These are phyloP conservation scores for Coemansia sp. DNA, from an alignment of 192 early-diverging fungal genomes.

Conservation along the genomic window DNA sequence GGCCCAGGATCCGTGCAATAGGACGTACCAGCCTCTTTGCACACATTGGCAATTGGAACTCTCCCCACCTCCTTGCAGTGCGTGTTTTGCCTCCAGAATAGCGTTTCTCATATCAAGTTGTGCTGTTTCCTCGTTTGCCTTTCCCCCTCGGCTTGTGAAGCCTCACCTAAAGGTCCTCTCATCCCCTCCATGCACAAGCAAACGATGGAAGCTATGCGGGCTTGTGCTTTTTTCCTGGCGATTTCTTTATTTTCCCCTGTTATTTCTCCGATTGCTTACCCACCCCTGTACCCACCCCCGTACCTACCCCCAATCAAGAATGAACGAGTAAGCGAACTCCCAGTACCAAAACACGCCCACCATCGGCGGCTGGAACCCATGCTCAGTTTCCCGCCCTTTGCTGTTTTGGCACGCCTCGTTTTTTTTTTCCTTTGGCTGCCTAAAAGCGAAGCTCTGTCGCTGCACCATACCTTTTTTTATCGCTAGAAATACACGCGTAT, in stretches of 20 bases:
- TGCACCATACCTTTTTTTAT: no score
- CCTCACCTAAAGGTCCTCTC: no score
- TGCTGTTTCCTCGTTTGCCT: not conserved
- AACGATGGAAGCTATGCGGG: slow-evolving; percentile 29
- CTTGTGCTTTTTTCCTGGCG: slow-evolving; percentile 40
- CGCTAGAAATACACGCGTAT: no score
- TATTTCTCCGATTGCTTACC: not conserved
- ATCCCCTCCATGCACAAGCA: slow-evolving; percentile 16
- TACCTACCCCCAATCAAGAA: not conserved
- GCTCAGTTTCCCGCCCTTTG: no score
- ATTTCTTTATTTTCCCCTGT: slow-evolving; percentile 14
- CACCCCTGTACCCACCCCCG: not conserved
- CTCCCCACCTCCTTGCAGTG: not conserved
- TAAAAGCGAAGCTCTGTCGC: no score
- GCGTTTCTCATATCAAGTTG: no score
- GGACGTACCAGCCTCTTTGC: not conserved
- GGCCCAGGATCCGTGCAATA: no score
- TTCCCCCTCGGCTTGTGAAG: not conserved
- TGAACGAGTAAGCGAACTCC: not conserved
- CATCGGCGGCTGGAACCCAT: no score
- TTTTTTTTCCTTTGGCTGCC: no score
- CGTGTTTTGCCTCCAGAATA: not conserved
- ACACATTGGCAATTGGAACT: not conserved
- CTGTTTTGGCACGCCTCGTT: no score
- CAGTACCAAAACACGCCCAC: not conserved